phyloP scores from a whole-genome alignment of 1,284 basidiomycete genomes.

The Leccinum griseonigrum region DNA sequence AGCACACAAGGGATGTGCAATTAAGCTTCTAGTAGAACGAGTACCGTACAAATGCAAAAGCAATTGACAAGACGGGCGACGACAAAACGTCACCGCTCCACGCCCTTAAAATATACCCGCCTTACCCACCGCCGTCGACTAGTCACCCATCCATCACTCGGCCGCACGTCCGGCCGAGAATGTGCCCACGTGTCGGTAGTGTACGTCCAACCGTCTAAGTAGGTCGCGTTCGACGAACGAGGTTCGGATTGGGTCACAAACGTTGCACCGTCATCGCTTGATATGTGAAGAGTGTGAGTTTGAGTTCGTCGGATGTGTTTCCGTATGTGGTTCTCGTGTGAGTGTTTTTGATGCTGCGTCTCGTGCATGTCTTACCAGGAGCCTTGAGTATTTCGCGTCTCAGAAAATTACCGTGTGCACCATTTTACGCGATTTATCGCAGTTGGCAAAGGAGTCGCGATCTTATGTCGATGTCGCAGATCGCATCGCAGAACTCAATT shows the following conservation, averaged over 20 bases:
- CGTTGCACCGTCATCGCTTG: too few relatives aligned
- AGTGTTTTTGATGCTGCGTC: too few relatives aligned
- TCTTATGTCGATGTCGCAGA: too few relatives aligned
- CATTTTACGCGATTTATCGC: too few relatives aligned
- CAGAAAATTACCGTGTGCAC: too few relatives aligned
- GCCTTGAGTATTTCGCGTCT: too few relatives aligned
- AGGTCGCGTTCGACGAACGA: neutral
- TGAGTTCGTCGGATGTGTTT: too few relatives aligned
- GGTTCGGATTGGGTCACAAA: neutral
- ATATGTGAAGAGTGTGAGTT: too few relatives aligned
- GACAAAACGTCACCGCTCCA: neutral
- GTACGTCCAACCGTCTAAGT: constrained; percentile 72
- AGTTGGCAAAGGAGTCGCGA: too few relatives aligned
- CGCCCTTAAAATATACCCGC: constrained; percentile 51
- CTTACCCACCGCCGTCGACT: constrained; percentile 63
- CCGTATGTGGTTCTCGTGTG: too few relatives aligned
- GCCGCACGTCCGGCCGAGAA: constrained; percentile 45
- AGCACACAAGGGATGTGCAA: neutral
- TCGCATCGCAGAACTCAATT: too few relatives aligned
- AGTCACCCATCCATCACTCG: constrained; percentile 50
- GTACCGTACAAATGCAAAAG: neutral
- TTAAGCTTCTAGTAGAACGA: neutral
- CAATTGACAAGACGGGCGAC: neutral
- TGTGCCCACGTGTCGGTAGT: constrained; percentile 71
- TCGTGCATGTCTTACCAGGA: too few relatives aligned